Evolutionary conservation across 768 basidiomycete species (phyloP), one percentile per base, ranked within the genome.

Genomic region (Plicaturopsis crispa): DNA sequence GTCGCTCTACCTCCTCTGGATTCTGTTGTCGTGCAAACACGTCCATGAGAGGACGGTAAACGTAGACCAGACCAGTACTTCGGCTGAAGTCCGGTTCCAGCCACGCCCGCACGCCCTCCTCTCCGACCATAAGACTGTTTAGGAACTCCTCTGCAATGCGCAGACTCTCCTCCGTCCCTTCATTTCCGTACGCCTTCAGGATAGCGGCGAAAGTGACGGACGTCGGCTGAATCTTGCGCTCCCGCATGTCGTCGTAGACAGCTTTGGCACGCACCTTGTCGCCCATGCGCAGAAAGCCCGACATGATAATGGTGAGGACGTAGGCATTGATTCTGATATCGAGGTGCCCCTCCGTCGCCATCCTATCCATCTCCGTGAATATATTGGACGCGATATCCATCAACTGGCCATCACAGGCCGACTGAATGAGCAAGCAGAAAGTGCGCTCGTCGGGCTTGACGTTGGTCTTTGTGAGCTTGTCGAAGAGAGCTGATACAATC

Each of bases 351-450:
- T 60, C 46, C 32, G 57, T 50, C 22, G 61, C 49, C n/a, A 64
- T 53, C n/a, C 49, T 46, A 40, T 81, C 75, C 73, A 94, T 78
- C 54, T 84, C 70, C 24, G 59, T 53, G 50, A 83, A 81, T 16
- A 94, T 63, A n/a, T 78, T 67, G 35, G 63, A 55, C 4, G 89
- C 90, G 6, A 73, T 54, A 10, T 65, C 61, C 70, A 91, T 75
- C 39, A 69, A 53, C 4, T 78, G 74, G 13, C 76, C 64, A 48
- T 91, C 84, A 52, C 84, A 84, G 8, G 91, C 84, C 0, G 84
- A 82, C 52, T 87, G 84, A 24, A 92, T 77, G 35, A 90, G 62
- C 33, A 85, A 63, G 1, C 83, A 68, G 55, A 83, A 94, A 0
- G 85, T 80, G 48, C 71, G 67, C 4, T 48, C 55, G 46, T 83